phyloP scores from a whole-genome alignment of 176 grass and related monocot species.

The Elymus sibiricus region DNA sequence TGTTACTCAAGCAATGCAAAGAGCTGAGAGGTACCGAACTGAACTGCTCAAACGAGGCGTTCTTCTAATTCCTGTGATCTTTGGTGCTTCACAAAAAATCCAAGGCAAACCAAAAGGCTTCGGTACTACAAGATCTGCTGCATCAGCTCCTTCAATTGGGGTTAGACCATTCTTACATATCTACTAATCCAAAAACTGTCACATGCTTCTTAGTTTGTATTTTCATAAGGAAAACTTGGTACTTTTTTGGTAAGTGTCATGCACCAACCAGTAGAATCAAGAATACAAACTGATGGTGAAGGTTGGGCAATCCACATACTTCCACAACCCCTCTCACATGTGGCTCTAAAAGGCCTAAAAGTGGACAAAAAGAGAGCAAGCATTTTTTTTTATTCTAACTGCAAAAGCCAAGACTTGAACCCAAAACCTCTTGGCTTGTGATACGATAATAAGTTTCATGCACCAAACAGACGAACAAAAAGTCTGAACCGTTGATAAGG shows the following conservation, averaged over 20 bases:
- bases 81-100: slow-evolving; percentile 69
- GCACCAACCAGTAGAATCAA: not conserved
- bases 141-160: slow-evolving; percentile 63
- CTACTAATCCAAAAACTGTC: slow-evolving; percentile 18
- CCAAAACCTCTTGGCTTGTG: not conserved
- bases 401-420: not conserved
- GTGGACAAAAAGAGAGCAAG: not conserved
- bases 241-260: not conserved
- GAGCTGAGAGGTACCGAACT: slow-evolving; percentile 77
- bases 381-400: not conserved
- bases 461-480: not conserved
- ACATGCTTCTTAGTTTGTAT: slow-evolving; percentile 9
- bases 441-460: not conserved
- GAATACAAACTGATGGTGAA: not conserved
- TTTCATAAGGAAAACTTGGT: not conserved
- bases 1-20: slow-evolving; percentile 69
- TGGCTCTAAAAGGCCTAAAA: not conserved
- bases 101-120: slow-evolving; percentile 60
- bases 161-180: slow-evolving; percentile 41
- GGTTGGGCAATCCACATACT: not conserved
- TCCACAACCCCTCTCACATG: not conserved
- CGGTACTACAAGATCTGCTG: slow-evolving; percentile 38
- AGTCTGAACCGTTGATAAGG: not conserved
- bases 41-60: slow-evolving; percentile 82
- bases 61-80: slow-evolving; percentile 89